phyloP scores from a whole-genome alignment of 2,329 filamentous ascomycete genomes.

The Penicillium paneum region DNA sequence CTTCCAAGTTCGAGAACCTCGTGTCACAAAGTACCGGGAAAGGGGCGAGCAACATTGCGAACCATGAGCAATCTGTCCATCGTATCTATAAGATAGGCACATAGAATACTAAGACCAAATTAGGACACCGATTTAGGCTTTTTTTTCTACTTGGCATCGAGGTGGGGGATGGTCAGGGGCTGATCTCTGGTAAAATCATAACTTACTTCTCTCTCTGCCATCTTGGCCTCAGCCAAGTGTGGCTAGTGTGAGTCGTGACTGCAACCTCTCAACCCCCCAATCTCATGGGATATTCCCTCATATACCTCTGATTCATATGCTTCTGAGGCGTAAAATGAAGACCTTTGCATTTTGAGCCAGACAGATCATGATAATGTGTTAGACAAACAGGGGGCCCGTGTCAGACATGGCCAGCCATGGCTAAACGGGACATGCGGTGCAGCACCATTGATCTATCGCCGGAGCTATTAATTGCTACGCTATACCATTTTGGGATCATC shows the following conservation, averaged over 20 bases:
- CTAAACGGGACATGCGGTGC: background rate
- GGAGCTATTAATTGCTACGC: background rate
- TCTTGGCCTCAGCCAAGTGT: background rate
- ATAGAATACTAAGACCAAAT: too few relatives aligned
- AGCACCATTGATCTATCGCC: background rate
- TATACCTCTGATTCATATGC: background rate
- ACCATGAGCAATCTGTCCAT: conserved; percentile 8
- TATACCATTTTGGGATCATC: background rate
- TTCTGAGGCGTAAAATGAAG: background rate
- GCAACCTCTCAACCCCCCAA: background rate
- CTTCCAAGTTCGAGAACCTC: conserved; percentile 13
- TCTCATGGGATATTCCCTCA: background rate
- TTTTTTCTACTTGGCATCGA: background rate
- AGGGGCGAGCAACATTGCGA: conserved; percentile 12
- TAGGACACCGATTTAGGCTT: too few relatives aligned
- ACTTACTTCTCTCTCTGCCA: background rate
- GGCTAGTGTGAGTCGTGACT: background rate
- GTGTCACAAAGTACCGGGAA: background rate
- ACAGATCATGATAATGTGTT: background rate
- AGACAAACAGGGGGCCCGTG: background rate
- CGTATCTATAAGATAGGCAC: background rate
- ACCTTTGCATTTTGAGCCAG: background rate
- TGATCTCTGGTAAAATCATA: background rate
- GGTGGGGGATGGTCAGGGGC: background rate
- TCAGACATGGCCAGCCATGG: background rate